phyloP scores from a whole-genome alignment of 768 basidiomycete species.

The Roridomyces roridus region DNA sequence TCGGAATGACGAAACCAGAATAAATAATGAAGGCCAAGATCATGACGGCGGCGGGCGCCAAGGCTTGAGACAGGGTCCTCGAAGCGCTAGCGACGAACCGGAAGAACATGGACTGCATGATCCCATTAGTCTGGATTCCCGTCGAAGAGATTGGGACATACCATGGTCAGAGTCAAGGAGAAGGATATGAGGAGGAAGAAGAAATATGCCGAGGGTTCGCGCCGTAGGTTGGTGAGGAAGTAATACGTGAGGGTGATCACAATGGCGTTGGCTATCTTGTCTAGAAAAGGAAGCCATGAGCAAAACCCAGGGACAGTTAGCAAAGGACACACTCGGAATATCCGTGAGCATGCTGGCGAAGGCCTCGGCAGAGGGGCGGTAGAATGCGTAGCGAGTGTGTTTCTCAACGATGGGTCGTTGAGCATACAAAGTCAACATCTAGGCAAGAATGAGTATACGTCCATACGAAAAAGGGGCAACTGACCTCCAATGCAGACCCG shows the following conservation, averaged over 20 bases:
- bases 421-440: conserved; percentile 34
- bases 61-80: conserved; percentile 38
- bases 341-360: too few species aligned
- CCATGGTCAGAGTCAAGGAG: conserved; percentile 29
- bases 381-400: conserved; percentile 47
- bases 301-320: background rate
- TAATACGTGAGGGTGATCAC: conserved; percentile 35
- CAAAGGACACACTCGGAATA: background rate
- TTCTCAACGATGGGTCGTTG: conserved; percentile 46
- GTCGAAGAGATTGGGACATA: too few species aligned
- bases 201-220: conserved; percentile 47
- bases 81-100: conserved; percentile 39
- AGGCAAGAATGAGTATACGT: background rate
- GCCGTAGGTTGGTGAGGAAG: conserved; percentile 47
- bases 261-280: conserved; percentile 44
- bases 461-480: background rate
- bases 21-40: conserved; percentile 47
- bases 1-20: conserved; percentile 20
- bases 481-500: conserved; percentile 36
- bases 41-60: conserved; percentile 36
- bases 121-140: too few species aligned
- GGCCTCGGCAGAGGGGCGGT: conserved; percentile 34
- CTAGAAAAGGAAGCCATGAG: background rate
- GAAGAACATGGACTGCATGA: conserved; percentile 36
- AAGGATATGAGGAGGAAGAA: conserved; percentile 46